These are phyloP conservation scores for Hydnomerulius pinastri DNA, from an alignment of 768 basidiomycete genomes.

Conservation along the genomic window DNA sequence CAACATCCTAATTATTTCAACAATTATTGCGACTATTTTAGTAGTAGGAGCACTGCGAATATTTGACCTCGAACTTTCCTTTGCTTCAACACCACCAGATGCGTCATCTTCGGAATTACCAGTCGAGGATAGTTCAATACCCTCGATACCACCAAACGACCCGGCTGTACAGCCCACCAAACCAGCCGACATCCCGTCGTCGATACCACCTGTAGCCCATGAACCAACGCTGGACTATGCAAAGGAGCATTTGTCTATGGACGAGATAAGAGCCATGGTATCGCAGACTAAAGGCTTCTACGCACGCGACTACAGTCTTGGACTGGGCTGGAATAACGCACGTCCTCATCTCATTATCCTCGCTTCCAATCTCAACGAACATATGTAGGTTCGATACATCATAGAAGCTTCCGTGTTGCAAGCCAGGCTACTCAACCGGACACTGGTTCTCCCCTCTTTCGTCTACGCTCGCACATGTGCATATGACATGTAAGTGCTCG, in stretches of 20 bases:
- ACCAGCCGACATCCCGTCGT: not conserved
- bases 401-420: conserved; percentile 43
- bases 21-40: conserved; percentile 7
- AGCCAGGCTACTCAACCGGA: conserved; percentile 40
- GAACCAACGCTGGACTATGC: not conserved
- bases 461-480: conserved; percentile 47
- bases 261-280: conserved; percentile 37
- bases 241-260: conserved; percentile 24
- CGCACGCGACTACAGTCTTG: conserved; percentile 43
- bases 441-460: conserved; percentile 42
- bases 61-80: conserved; percentile 10
- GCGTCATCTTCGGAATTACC: conserved; percentile 1
- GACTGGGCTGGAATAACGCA: conserved; percentile 49
- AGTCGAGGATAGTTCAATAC: not conserved
- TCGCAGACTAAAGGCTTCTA: conserved; percentile 42
- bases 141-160: not conserved
- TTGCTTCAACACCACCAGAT: conserved; percentile 7
- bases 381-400: conserved; percentile 43
- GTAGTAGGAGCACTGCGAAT: conserved; percentile 10
- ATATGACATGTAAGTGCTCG: conserved; percentile 34
- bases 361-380: not conserved
- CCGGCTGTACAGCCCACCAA: not conserved
- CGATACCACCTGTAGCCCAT: not conserved
- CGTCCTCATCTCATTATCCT: conserved; percentile 6
- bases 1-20: conserved; percentile 6